Base-by-base conservation (phyloP, 2,329 filamentous ascomycete genomes). In the Phaeosphaeriaceae sp. region DNA sequence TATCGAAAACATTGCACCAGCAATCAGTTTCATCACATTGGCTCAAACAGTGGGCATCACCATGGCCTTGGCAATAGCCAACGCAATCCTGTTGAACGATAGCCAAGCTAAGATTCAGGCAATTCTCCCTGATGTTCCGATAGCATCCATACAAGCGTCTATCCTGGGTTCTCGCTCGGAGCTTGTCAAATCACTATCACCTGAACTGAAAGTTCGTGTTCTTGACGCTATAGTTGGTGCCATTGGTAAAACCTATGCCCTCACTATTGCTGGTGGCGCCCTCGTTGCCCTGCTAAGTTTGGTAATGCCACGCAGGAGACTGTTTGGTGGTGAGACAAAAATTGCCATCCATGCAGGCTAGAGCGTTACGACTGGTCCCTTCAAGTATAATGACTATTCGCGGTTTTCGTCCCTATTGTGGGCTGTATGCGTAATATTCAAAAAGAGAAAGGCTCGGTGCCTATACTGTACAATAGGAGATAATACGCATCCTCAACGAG, bases 1-100 rank as follows among this genome's bases (percentile, higher is more conserved):
- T 6, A 46, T 49, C 2, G 30, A 52, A 12, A 30, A 53, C 2
- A 47, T 56, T 30, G 28, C 54, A 2, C 30, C 28, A 2, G 54
- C 58, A 1, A 42, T 62, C 15, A 53, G 51, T 12, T 51, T 63
- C 23, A 56, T 65, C 34, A 52, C 26, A 1, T 18, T 52, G 8
- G 52, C 46, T 4, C 62, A 65, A 29, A 41, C 54, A 9, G 16
- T 44, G 6, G 57, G 50, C 7, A 58, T 52, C 16, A 49, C 54
- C 1, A 9, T 63, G 2, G 43, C 46, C 2, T 44, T 60, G 8
- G 35, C 50, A 18, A 53, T 63, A 17, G 46, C 50, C 2, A 53
- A 55, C 23, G 18, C 48, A 4, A 38, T 57, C 9, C 55, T 61
- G 26, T 23, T 59, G 12, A 61, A 59, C 23, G 9, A 46, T 15